These are phyloP conservation scores for Pseudotulostoma volvatum DNA, from an alignment of 495 filamentous ascomycete genomes.

Conservation along the genomic window DNA sequence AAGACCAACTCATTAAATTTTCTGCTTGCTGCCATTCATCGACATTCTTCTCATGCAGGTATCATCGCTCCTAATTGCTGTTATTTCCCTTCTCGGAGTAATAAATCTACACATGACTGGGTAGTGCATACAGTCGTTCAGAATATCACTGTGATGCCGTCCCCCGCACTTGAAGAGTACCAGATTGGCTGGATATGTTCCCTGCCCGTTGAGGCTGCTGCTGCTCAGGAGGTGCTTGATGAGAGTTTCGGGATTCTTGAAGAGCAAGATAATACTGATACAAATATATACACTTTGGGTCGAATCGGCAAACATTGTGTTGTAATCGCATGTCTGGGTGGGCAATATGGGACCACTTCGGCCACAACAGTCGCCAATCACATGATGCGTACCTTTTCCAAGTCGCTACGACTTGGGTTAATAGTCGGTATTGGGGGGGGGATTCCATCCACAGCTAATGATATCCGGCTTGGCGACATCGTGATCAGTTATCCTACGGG, in stretches of 20 bases:
- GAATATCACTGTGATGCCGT: constrained; percentile 30
- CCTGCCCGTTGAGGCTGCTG: constrained; percentile 25
- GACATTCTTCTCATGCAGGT: too few relatives aligned
- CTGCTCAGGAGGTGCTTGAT: constrained; percentile 31
- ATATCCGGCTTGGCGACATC: constrained; percentile 28
- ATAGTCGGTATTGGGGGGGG: constrained; percentile 32
- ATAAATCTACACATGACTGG: too few relatives aligned
- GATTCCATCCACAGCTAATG: constrained; percentile 13
- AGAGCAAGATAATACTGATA: constrained; percentile 10
- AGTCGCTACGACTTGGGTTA: constrained; percentile 19
- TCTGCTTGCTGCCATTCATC: background rate
- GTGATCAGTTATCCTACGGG: constrained; percentile 13
- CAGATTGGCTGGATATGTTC: constrained; percentile 36
- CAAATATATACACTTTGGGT: constrained; percentile 26
- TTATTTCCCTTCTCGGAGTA: too few relatives aligned
- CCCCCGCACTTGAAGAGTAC: constrained; percentile 20
- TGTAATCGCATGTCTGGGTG: constrained; percentile 24
- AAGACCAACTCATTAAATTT: constrained; percentile 1
- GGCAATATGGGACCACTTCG: constrained; percentile 21
- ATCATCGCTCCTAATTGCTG: too few relatives aligned
- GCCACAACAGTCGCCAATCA: constrained; percentile 23
- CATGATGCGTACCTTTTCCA: constrained; percentile 27
- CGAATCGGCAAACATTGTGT: constrained; percentile 27
- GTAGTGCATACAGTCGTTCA: constrained; percentile 39
- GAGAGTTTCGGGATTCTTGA: constrained; percentile 19